These are phyloP conservation scores for Sanghuangporus sanghuang DNA, from an alignment of 1,284 basidiomycete genomes.

Conservation along the genomic window DNA sequence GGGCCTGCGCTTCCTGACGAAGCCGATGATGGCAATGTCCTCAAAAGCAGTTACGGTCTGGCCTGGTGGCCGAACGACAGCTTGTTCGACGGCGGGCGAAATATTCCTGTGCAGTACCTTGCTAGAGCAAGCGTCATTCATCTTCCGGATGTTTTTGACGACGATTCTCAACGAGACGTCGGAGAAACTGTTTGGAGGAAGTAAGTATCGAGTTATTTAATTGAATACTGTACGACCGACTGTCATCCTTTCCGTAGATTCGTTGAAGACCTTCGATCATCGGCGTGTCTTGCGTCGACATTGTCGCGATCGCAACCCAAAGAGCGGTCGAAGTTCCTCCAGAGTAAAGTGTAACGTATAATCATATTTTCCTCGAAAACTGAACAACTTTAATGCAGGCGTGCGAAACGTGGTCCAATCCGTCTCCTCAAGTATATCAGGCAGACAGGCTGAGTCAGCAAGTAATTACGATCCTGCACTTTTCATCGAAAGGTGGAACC, in stretches of 20 bases:
- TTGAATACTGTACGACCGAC: not conserved
- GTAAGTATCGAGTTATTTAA: not conserved
- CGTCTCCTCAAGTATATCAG: not conserved
- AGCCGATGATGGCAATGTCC: too few species aligned
- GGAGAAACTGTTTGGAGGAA: slow-evolving; percentile 12
- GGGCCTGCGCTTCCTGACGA: too few species aligned
- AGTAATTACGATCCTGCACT: not conserved
- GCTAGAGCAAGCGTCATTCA: too few species aligned
- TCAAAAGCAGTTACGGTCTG: too few species aligned
- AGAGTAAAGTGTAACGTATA: not conserved
- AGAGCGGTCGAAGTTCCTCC: not conserved
- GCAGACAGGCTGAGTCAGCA: slow-evolving; percentile 6
- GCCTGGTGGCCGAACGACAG: too few species aligned
- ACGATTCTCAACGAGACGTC: not conserved
- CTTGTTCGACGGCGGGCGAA: too few species aligned
- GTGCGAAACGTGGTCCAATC: not conserved
- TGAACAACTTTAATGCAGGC: not conserved
- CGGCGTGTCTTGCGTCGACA: not conserved
- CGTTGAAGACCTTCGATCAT: slow-evolving; percentile 1
- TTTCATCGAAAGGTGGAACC: slow-evolving; percentile 16
- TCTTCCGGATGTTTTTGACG: too few species aligned
- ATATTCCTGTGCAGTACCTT: too few species aligned
- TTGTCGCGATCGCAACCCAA: too few species aligned
- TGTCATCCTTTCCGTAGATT: not conserved
- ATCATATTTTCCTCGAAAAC: not conserved